Evolutionary conservation across 2,329 filamentous ascomycete species (phyloP), one percentile per base, ranked within the genome.

Genomic region (Cladosporium austrohemisphaericum): DNA sequence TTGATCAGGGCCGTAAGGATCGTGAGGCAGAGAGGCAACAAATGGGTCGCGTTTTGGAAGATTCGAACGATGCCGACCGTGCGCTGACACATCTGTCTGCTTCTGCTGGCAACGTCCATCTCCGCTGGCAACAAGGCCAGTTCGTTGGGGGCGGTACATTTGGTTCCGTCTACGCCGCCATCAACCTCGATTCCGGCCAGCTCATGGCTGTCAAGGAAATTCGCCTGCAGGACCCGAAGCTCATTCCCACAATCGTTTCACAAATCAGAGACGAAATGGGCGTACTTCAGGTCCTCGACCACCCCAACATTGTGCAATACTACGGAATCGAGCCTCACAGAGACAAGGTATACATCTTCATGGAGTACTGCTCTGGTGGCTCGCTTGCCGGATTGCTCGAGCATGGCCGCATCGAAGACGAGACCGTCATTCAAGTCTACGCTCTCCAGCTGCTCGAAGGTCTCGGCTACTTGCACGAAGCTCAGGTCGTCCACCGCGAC

Each of bases 271-370:
- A 98, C 63, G 93, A 98, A 68, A 97, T 98, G 91, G 86, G 86
- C 44, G 92, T 98, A 4, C 74, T 98, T 41, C 92, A 97, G 69
- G 86, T 96, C 1, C 78, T 98, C 37, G 91, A 98, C 63, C 93
- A 98, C 65, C 93, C 93, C 18, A 98, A 98, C 65, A 88, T 98
- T 53, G 94, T 98, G 18, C 92, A 90, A 8, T 98, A 98, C 70
- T 93, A 93, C 64, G 93, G 93, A 51, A 97, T 98, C 62, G 93
- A 98, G 68, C 93, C 96, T 2, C 93, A 98, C 70, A 83, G 93
- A 55, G 93, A 98, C 75, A 93, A 95, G 65, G 93, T 98, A n/a
- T 98, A 97, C 70, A 96, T 98, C 58, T 98, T 98, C 67, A 98
- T 98, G 93, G 93, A 98, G 69, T 97, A 95, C 70, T 98, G 93